Base-by-base conservation (phyloP, 371 early-diverging fungal genomes). In the Lichtheimia ornata region DNA sequence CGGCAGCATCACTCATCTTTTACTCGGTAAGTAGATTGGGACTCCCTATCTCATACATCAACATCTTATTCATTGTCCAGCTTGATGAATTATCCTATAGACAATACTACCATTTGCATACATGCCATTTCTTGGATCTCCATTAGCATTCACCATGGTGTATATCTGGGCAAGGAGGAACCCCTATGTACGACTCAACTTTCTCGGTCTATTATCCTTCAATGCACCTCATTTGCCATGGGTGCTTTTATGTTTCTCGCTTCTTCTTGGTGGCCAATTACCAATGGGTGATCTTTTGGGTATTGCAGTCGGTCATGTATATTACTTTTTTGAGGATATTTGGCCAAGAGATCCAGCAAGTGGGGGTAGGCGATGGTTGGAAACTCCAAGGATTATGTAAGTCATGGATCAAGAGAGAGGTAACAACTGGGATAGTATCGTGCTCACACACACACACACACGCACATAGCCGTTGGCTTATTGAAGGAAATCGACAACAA, bases 111-210 rank as follows among this genome's bases (percentile, higher is more conserved):
- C 93, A 28, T 76, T 91, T 49, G 72, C 92, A 20, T 81, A 77
- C 28, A 81, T 93, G 64, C 90, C 90, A 5, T 97, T 97, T 72
- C 75, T 97, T 62, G 92, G 91, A 3, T 84, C 91, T 7, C 84
- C 96, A 9, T 77, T 98, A 27, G 89, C 93, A 3, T 92, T 92
- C 66, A 86, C 93, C 43, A 75, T 98, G 67, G 93, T 94, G 1
- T 98, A 98, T 69, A 81, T 98, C 40, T 98, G 99, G 99, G 89
- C 97, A 28, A 84, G 98, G 43, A 86, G 94, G 50, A 95, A 97
- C 72, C 94, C 96, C 7, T 84, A 86, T 61, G 77, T 94, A 41
- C 84, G 88, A 58, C 74, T 98, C 57, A 92, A 87, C 63, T 94
- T 97, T 59, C 73, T 97, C 55, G 97, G 97, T 15, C 65, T 97